Base-by-base conservation (phyloP, 345 rosid genomes). In the Populus davidiana region DNA sequence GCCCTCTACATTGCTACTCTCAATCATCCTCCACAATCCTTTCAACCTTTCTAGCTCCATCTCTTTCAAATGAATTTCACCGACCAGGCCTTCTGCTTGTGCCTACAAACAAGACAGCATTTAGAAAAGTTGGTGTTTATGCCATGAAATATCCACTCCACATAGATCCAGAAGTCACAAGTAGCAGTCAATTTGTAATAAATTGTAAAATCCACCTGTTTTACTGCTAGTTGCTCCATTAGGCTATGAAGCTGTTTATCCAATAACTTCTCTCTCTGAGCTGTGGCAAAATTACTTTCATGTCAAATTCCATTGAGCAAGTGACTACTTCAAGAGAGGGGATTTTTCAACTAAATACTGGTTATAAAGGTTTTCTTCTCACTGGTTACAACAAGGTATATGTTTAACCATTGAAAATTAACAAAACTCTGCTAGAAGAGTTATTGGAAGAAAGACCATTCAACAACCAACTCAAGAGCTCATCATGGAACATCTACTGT, bases 211-310 rank as follows among this genome's bases (percentile, higher is more conserved):
- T 63, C 54, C 59, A 96, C 99, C 93, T 96, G 98, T 76, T 96
- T 93, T 71, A 83, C 88, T 69, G 90, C 98, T 79, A 92, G 86
- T 87, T 96, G 99, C 88, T 96, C 98, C 71, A 96, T 88, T 70
- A 89, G 84, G 84, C 92, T 88, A 68, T 93, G 98, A 73, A 93
- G 96, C 81, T 93, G 99, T 86, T 90, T 93, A 75, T 95, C 93
- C 84, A 95, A 81, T 81, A 86, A 86, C 89, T 95, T 93, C 85
- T 93, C 98, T 84, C 97, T 92, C 79, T 96, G 98, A 78, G 87
- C 97, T 93, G 91, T 14, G 70, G 66, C 23, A 78, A 56, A 62
- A 67, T 66, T 50, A 11, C 29, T 50, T 29, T 44, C 27, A 29
- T 18, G 41, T 81, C 79, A 84, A 77, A 47, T 38, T 63, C 63